Evolutionary conservation across 2,329 filamentous ascomycete genomes (phyloP).

Genomic region (Harringtonia lauricola): DNA sequence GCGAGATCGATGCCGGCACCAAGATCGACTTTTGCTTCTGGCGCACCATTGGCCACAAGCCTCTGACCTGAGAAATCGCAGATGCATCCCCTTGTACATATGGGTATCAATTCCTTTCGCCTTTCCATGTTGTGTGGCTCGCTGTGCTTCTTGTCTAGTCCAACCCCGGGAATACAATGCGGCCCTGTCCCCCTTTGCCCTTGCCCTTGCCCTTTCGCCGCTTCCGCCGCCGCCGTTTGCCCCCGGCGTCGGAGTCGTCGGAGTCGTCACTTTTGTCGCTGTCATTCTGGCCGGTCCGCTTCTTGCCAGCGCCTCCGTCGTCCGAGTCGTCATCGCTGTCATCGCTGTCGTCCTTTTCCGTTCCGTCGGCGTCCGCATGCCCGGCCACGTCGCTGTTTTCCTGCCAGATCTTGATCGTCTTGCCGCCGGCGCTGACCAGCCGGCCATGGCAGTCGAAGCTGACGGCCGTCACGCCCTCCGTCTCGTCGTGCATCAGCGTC

Average conservation of each 20-base stretch:
- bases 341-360: slow-evolving; percentile 32
- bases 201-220: slow-evolving; percentile 13
- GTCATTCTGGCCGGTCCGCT: slow-evolving; percentile 26
- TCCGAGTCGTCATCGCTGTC: slow-evolving; percentile 30
- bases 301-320: slow-evolving; percentile 22
- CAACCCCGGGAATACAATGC: slow-evolving; percentile 19
- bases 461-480: slow-evolving; percentile 74
- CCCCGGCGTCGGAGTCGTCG: slow-evolving; percentile 35
- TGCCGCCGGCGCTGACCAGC: slow-evolving; percentile 82
- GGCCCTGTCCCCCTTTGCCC: slow-evolving; percentile 9
- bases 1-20: not conserved
- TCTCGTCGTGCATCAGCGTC: slow-evolving; percentile 66
- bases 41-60: slow-evolving; percentile 4
- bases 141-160: slow-evolving; percentile 12
- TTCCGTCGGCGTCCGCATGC: slow-evolving; percentile 36
- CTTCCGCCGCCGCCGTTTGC: slow-evolving; percentile 19
- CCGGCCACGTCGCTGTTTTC: slow-evolving; percentile 39
- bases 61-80: no score
- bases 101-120: not conserved
- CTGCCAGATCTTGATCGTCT: slow-evolving; percentile 84
- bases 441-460: slow-evolving; percentile 77
- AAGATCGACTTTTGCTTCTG: slow-evolving; percentile 1
- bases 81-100: no score
- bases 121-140: not conserved
- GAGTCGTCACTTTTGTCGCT: slow-evolving; percentile 31